These are phyloP conservation scores for Aegilops bicornis DNA, from an alignment of 176 grass and related monocot species.

Conservation along the genomic window DNA sequence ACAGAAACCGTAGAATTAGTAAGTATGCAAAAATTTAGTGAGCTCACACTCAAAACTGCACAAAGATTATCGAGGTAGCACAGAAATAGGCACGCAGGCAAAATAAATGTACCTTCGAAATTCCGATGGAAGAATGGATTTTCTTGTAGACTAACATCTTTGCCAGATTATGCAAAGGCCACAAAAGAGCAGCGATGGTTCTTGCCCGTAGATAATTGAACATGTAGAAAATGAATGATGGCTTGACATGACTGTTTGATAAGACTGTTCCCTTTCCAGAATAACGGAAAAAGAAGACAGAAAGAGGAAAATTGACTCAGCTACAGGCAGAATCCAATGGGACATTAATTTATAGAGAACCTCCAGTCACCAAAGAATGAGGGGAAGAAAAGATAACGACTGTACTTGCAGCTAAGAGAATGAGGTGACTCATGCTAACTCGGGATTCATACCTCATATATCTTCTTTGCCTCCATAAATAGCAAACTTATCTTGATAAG, in stretches of 20 bases:
- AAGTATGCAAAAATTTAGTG: constrained; percentile 23
- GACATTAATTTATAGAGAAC: constrained; percentile 1
- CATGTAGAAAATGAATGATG: constrained; percentile 44
- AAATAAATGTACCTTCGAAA: constrained; percentile 78
- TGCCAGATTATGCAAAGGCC: constrained; percentile 88
- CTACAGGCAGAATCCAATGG: neutral
- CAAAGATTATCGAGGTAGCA: constrained; percentile 15
- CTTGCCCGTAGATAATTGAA: constrained; percentile 69
- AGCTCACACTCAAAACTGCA: constrained; percentile 7
- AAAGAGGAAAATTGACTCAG: constrained; percentile 12
- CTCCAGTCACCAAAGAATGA: constrained; percentile 13
- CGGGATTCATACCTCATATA: constrained; percentile 62
- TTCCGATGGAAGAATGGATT: constrained; percentile 83
- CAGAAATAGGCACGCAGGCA: neutral
- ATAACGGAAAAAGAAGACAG: constrained; percentile 12
- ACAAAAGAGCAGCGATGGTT: constrained; percentile 59
- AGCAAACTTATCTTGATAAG: constrained; percentile 89
- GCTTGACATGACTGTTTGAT: constrained; percentile 46
- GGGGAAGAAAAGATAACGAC: neutral
- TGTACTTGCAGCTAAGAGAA: constrained; percentile 18
- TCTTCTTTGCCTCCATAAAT: constrained; percentile 82
- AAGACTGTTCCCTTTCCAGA: constrained; percentile 72
- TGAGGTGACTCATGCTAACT: neutral
- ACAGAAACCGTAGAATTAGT: constrained; percentile 35
- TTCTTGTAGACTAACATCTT: constrained; percentile 79